Conservation (phyloP, 257 asterid species). For the Nicotiana undulata region DNA sequence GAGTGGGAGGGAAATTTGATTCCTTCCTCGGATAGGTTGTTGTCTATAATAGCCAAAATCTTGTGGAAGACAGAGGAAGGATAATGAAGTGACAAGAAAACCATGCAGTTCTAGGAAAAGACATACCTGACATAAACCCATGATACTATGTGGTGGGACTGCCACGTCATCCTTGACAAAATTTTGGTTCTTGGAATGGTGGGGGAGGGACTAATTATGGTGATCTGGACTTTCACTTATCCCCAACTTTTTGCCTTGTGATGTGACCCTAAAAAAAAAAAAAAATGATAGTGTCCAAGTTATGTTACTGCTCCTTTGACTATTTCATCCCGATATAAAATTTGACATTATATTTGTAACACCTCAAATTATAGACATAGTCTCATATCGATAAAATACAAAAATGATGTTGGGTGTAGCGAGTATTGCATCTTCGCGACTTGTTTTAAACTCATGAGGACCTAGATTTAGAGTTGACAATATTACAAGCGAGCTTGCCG, state of each 20-base stretch:
- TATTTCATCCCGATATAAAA: no score
- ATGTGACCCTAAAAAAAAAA: no score
- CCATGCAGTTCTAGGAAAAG: slow-evolving; percentile 1
- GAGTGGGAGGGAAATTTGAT: not conserved
- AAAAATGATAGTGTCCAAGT: no score
- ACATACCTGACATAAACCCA: slow-evolving; percentile 16
- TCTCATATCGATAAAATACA: no score
- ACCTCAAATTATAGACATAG: no score
- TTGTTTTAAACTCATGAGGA: no score
- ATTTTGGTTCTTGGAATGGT: not conserved
- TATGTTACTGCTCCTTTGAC: no score
- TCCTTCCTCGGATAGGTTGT: not conserved
- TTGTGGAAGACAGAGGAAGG: not conserved
- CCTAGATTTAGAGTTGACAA: no score
- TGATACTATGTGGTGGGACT: not conserved
- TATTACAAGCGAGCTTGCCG: no score
- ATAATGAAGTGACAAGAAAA: not conserved
- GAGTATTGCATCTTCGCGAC: rapidly evolving
- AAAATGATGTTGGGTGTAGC: rapidly evolving
- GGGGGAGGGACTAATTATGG: not conserved
- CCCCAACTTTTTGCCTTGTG: not conserved
- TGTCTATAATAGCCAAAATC: not conserved
- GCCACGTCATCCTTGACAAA: slow-evolving; percentile 7
- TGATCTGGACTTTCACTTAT: slow-evolving; percentile 1
- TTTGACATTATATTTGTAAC: no score